Evolutionary conservation across 768 basidiomycete genomes (phyloP), one percentile per base, ranked within the genome.

Genomic region (Boletus patriciae): DNA sequence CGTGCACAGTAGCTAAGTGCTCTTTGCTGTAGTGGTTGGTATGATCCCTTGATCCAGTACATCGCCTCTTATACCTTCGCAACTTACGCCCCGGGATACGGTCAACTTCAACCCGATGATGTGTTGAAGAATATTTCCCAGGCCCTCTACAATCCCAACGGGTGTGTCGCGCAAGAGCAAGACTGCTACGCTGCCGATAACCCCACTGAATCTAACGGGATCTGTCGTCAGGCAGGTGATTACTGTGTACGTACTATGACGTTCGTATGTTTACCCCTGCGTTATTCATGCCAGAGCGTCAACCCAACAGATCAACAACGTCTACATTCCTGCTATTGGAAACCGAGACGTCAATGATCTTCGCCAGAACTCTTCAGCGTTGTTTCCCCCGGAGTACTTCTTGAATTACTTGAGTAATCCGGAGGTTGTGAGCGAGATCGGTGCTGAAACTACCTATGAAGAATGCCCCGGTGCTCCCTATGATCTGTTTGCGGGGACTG

Each of bases 21-120:
- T 23, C 1, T 11, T 42, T 34, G 29, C 15, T 38, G 7, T 49
- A 87, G 86, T 59, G 85, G 84, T 38, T 86, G 84, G 84, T 81
- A 77, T 50, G 86, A 87, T 58, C 85, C 86, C 1, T 72, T 86
- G 29, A 76, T 86, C 43, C 86, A 87, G 60, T 80, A 82, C 61
- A 61, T 83, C 57, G 81, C 85, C 11, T 86, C 82, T 54, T 75
- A 87, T 54, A 76, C 76, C 38, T 88, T 87, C 54, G 83, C 84
- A 0, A 78, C 77, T 0, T 66, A 84, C 40, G 86, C 86, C 0
- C 86, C 86, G 9, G 84, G 85, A 15, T 88, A 87, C 58, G 86
- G 86, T 7, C 84, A 78, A 57, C 79, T 88, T 12, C 82, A 83
- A 57, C 75, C 73, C 29, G 73, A 79, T 43, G 55, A 63, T 5